Evolutionary conservation across 805 yeast species (phyloP), one percentile per base, ranked within the genome.

Genomic region (Candida morakotiae): DNA sequence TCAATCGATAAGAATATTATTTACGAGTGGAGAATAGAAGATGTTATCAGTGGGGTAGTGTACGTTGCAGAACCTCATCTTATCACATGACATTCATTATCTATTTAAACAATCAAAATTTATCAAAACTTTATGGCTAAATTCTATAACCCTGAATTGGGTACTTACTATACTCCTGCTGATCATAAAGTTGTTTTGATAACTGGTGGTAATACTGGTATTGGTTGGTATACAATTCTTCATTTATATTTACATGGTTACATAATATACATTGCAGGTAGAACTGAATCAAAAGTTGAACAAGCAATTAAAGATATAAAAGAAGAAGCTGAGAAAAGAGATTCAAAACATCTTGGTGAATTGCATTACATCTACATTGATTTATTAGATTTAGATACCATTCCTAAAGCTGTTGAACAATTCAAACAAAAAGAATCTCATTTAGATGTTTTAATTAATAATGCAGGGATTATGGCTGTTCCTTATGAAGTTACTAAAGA

Each of bases 301-400:
- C 49, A 51, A 35, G 69, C 71, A 3, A 58, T 66, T 27, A 51
- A 45, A 6, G 64, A 53, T 3, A 60, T 67, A 18, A 48, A 57
- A 34, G 26, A 27, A 2, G 71, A 66, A 41, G 71, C 70, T 2
- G 39, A 44, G 6, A 39, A 35, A 9, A 48, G 71, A 38, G 28
- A 24, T 4, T 32, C 34, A 11, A 31, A 41, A 40, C 31, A 45
- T 43, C 45, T 74, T 16, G 88, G 89, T 0, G 71, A 70, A 35
- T 54, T 83, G 15, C 60, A 65, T 37, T 73, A 62, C 42, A 44
- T 83, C 9, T 73, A 77, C 36, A 48, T 78, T 38, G 89, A 84
- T 54, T 60, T 84, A 39, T 48, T 74, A 18, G 74, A 51, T 41
- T 44, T 62, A 13, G 35, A 39, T 6, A 47, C 59, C 1, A 56